Evolutionary conservation across 1,284 basidiomycete species (phyloP).

Genomic region (Vanrija sp.): DNA sequence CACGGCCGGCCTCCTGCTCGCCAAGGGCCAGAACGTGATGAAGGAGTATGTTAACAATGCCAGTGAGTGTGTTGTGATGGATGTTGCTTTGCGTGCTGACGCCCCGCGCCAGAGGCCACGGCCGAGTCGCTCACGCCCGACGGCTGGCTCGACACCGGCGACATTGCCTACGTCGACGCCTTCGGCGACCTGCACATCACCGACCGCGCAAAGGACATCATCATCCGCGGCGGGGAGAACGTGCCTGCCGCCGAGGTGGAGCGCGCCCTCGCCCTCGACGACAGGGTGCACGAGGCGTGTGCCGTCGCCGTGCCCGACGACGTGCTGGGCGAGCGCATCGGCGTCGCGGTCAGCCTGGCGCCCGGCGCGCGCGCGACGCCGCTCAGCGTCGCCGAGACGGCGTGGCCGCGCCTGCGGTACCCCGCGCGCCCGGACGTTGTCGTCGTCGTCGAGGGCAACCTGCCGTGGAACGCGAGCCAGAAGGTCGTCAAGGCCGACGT

Average conservation of each 20-base stretch:
- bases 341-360: constrained; percentile 26
- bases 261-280: constrained; percentile 30
- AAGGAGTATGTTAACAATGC: constrained; percentile 40
- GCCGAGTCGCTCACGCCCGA: constrained; percentile 28
- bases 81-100: background rate
- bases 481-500: constrained; percentile 17
- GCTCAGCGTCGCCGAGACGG: background rate
- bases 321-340: constrained; percentile 34
- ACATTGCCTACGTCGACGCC: constrained; percentile 35
- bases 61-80: constrained; percentile 17
- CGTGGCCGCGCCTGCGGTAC: constrained; percentile 20
- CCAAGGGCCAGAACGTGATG: constrained; percentile 41
- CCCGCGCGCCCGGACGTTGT: constrained; percentile 7
- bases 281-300: constrained; percentile 26
- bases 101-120: constrained; percentile 26
- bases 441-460: constrained; percentile 13
- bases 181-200: constrained; percentile 39
- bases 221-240: constrained; percentile 47
- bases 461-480: constrained; percentile 17
- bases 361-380: background rate
- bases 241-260: constrained; percentile 31
- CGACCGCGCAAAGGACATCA: constrained; percentile 40
- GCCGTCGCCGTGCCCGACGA: constrained; percentile 31
- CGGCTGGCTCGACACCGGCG: constrained; percentile 38
- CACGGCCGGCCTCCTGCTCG: constrained; percentile 30